A percentile compares a stretch with the other conserved stretches of the same genome.
phyloP scores from a whole-genome alignment of 345 rosid genomes.

The Populus simonii region DNA sequence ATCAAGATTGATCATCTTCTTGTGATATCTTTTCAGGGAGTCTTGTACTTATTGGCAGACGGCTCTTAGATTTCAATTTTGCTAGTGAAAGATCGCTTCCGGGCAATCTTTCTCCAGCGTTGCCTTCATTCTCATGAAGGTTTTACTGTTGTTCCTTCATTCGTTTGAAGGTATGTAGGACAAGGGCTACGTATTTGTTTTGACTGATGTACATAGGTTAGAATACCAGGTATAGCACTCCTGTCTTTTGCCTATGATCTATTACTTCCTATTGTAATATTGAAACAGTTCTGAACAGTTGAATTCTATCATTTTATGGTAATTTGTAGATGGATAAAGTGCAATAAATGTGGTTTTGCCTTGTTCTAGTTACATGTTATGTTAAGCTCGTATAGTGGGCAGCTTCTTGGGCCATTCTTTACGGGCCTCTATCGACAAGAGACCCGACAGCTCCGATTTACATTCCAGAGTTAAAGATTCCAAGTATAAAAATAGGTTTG shows the following conservation, averaged over 20 bases:
- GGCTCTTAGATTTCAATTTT: slow-evolving; percentile 5
- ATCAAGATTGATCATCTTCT: slow-evolving; percentile 25
- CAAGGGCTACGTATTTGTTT: background rate
- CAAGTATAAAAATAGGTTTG: no score
- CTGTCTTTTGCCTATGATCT: background rate
- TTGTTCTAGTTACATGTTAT: background rate
- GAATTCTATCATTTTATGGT: background rate
- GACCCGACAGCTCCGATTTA: no score
- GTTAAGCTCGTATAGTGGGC: background rate
- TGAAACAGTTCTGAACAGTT: background rate
- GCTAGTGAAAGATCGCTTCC: background rate
- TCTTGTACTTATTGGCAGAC: background rate
- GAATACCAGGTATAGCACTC: background rate
- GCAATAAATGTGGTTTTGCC: background rate
- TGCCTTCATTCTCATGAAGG: background rate
- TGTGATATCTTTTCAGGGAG: slow-evolving; percentile 20
- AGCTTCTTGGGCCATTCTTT: background rate
- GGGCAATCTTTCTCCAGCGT: background rate
- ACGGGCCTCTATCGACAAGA: background rate
- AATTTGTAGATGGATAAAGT: background rate
- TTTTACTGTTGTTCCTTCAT: slow-evolving; percentile 2
- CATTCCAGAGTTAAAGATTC: no score
- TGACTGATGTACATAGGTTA: slow-evolving; percentile 11
- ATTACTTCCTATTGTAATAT: background rate
- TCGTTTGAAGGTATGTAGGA: slow-evolving; percentile 26